A percentile compares a stretch with the other conserved stretches of the same genome.
Conservation (phyloP, 2,329 filamentous ascomycete genomes). For the Sclerotinia borealis region DNA sequence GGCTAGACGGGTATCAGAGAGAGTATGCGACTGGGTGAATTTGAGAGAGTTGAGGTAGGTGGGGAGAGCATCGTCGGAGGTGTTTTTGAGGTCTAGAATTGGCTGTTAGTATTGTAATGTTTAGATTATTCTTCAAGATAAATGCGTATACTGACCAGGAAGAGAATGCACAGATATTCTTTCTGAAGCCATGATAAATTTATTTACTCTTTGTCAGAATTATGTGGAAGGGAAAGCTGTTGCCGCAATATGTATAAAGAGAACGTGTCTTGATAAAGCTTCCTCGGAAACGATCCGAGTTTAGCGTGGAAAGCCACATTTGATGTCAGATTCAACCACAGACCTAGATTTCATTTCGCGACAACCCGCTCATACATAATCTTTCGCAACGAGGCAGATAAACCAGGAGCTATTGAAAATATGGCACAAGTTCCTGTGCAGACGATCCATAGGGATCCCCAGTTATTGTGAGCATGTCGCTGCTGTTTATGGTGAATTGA, state of each 20-base stretch:
- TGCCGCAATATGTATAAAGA: conserved; percentile 13
- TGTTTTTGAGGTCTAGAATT: conserved; percentile 82
- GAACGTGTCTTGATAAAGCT: conserved; percentile 31
- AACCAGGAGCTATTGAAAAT: conserved; percentile 24
- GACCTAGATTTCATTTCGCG: neutral
- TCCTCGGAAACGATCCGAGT: conserved; percentile 13
- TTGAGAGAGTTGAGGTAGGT: conserved; percentile 87
- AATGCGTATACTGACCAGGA: conserved; percentile 16
- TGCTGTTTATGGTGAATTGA: conserved; percentile 16
- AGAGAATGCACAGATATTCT: conserved; percentile 14
- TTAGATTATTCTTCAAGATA: neutral
- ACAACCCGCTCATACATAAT: conserved; percentile 8
- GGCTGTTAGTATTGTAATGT: neutral
- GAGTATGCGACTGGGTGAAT: conserved; percentile 75
- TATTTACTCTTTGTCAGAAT: neutral
- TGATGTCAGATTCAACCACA: conserved; percentile 19
- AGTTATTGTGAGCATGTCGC: conserved; percentile 71
- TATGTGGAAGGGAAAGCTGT: conserved; percentile 9
- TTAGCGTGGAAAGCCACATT: conserved; percentile 27
- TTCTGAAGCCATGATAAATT: conserved; percentile 10
- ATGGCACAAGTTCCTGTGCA: conserved; percentile 87
- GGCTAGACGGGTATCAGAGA: conserved; percentile 74
- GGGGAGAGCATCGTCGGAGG: conserved; percentile 86
- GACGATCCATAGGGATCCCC: conserved; percentile 97
- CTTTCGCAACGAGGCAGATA: neutral